Evolutionary conservation across 1,284 basidiomycete genomes (phyloP), one percentile per base, ranked within the genome.

Genomic region (Phellopilus nigrolimitatus): DNA sequence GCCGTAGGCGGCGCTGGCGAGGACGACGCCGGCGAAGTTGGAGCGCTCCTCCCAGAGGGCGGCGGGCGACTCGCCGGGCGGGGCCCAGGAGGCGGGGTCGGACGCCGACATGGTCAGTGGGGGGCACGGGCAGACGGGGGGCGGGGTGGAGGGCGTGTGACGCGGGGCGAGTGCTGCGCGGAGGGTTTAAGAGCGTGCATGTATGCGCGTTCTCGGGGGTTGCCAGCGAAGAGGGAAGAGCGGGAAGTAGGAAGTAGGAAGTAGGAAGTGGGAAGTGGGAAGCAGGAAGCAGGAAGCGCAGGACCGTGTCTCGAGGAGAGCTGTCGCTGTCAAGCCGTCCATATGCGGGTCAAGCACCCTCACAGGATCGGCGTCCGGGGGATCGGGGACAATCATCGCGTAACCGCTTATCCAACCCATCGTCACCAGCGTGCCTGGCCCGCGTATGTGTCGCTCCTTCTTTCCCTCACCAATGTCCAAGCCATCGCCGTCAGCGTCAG

Each of bases 21-120:
- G 49, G 30, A 51, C 49, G 9, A 51, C 44, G 31, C 54, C 49
- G 40, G 19, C 42, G 33, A 51, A 55, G 36, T 52, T 55, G 13
- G 54, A 55, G n/a, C 54, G 42, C 38, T 55, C 54, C 37, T 47
- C 36, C 54, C 54, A 55, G 28, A 55, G 54, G 38, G 40, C 54
- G 6, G 36, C 2, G 9, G 34, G n/a, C 7, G 54, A 42, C 44
- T 55, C 54, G 36, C 50, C 54, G 9, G 54, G 49, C 19, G 54
- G 54, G 12, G 52, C 52, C 46, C 46, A 53, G 9, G 53, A 31
- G 2, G 48, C 22, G 21, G 47, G 45, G 24, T 38, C 25, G 13
- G 39, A n/a, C 2, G 19, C 42, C 37, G 50, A 51, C 50, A 51
- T 51, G 21, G 10, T 27, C 17, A 27, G 3, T 21, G 36, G 19